Evolutionary conservation across 768 basidiomycete genomes (phyloP), one percentile per base, ranked within the genome.

Genomic region (Russula vinacea): DNA sequence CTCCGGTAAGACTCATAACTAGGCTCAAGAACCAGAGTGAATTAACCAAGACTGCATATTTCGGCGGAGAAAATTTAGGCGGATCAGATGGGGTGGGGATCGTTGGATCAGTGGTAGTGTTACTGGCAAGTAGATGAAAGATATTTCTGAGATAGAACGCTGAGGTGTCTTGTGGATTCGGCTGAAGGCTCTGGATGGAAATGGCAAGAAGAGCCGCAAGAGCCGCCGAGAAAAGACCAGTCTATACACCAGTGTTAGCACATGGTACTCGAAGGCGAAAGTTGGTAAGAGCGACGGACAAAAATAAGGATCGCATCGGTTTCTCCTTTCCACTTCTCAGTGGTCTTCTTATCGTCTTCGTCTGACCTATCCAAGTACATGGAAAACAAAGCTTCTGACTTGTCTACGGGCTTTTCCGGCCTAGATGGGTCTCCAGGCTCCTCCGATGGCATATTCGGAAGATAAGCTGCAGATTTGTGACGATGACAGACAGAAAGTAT

Each of bases 11-110:
- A 63, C 79, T 81, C 49, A 80, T 70, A 0, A 67, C 52, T 2
- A 75, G 65, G 56, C 71, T 71, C 37, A 69, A 45, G 67, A 83
- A 80, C 79, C 78, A 83, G 4, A 80, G 70, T 0, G 67, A 68
- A 62, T 82, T 82, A 35, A 74, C 66, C 67, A 76, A 77, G 35
- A 79, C 65, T 1, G 77, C 67, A 11, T 76, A 74, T 6, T 62
- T 58, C 16, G 74, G 73, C 1, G 71, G 61, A 9, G 44, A 37
- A 62, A 70, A 68, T 3, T 17, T 17, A 19, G 42, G 17, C 7
- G 69, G 52, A 7, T 60, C 35, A 16, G 65, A 44, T 26, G 22
- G 58, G 49, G 24, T 62, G 19, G 19, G 19, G 58, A 5, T 33
- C 29, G 29, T 29, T 29, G 29, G 58, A 22, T 5, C 3, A 32